Percentiles rank a stretch among this genome's conserved stretches.
phyloP scores from a whole-genome alignment of 768 basidiomycete species.

The Clathrus columnatus region DNA sequence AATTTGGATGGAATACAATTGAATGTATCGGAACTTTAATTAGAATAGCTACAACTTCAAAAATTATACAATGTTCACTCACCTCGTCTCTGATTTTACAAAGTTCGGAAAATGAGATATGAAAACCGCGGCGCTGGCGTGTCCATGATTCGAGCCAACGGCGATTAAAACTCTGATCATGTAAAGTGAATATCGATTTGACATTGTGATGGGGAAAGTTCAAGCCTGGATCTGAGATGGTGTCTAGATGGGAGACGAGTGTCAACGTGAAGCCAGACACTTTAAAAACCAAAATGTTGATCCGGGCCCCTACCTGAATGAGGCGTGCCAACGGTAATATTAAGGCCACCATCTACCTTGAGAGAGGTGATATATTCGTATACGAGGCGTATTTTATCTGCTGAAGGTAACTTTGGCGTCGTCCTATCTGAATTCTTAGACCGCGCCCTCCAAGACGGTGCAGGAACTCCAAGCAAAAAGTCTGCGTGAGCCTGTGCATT shows the following conservation, averaged over 20 bases:
- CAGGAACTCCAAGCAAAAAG: conserved; percentile 68
- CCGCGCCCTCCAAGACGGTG: conserved; percentile 36
- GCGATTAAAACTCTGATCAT: conserved; percentile 76
- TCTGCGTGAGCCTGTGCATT: conserved; percentile 77
- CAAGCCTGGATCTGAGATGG: neutral
- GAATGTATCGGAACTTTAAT: too few species aligned
- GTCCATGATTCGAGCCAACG: conserved; percentile 74
- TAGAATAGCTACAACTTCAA: too few species aligned
- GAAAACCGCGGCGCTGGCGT: conserved; percentile 44
- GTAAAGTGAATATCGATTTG: conserved; percentile 73
- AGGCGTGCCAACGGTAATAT: conserved; percentile 61
- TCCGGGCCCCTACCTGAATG: neutral
- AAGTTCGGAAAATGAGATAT: conserved; percentile 40
- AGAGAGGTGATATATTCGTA: conserved; percentile 64
- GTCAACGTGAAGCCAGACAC: neutral
- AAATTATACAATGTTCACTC: conserved; percentile 15
- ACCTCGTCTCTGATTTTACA: conserved; percentile 67
- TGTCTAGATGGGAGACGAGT: neutral
- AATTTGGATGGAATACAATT: too few species aligned
- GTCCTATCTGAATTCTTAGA: neutral
- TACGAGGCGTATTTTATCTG: conserved; percentile 76
- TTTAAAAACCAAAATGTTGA: neutral
- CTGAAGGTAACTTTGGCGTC: conserved; percentile 43
- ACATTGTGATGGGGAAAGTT: conserved; percentile 57
- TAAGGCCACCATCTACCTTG: conserved; percentile 72